Evolutionary conservation across 2,329 filamentous ascomycete genomes (phyloP).

Genomic region (Exophiala alcalophila): DNA sequence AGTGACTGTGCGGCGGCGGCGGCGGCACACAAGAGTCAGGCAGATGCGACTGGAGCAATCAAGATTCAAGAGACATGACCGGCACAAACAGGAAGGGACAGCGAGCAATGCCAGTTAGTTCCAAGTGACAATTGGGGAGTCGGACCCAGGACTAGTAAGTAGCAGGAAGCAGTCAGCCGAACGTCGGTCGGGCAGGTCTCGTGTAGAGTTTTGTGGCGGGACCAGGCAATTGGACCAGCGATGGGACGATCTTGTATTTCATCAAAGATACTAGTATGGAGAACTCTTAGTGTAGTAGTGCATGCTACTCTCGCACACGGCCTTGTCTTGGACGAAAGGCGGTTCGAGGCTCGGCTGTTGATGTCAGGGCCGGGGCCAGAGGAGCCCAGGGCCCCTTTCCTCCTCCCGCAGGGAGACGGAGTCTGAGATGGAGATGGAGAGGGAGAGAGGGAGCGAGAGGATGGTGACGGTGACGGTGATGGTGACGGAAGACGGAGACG

Average conservation of each 20-base stretch:
- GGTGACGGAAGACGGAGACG: slow-evolving; percentile 8
- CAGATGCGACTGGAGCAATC: slow-evolving; percentile 20
- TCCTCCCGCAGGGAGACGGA: slow-evolving; percentile 16
- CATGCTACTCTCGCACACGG: no score
- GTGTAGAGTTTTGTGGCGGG: slow-evolving; percentile 27
- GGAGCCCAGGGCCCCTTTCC: slow-evolving; percentile 10
- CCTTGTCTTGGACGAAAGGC: slow-evolving; percentile 30
- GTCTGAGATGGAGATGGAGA: slow-evolving; percentile 8
- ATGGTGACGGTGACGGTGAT: no score
- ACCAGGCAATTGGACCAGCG: slow-evolving; percentile 22
- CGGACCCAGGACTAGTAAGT: slow-evolving; percentile 16
- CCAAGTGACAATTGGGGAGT: no score
- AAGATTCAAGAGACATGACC: no score
- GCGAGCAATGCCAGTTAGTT: no score
- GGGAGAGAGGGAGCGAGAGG: slow-evolving; percentile 6
- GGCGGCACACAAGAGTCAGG: slow-evolving; percentile 4
- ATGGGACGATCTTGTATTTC: slow-evolving; percentile 25
- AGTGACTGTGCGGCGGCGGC: slow-evolving; percentile 17
- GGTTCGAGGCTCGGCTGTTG: slow-evolving; percentile 30
- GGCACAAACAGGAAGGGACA: no score
- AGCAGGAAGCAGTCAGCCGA: slow-evolving; percentile 28
- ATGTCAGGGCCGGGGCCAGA: slow-evolving; percentile 26
- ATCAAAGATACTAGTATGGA: no score
- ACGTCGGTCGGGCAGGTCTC: slow-evolving; percentile 17
- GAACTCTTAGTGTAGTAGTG: no score